Percentiles rank a stretch among this genome's conserved stretches.
Evolutionary conservation across 129 eudicot genomes (phyloP).

Genomic region (Sambucus nigra): DNA sequence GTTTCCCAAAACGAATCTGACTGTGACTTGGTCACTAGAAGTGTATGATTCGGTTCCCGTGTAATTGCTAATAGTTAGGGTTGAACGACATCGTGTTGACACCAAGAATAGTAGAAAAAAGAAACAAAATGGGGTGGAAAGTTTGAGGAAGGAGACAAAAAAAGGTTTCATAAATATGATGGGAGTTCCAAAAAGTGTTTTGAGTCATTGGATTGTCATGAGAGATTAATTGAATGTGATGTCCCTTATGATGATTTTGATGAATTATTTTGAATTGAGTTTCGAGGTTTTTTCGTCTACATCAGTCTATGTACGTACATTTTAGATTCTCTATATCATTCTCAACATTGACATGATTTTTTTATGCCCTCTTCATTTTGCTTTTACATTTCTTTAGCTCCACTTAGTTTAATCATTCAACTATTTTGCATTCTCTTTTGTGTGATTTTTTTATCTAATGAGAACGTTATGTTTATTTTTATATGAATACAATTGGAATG

Average conservation of each 20-base stretch:
- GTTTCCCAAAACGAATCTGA: constrained; percentile 7
- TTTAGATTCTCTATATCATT: too few species aligned
- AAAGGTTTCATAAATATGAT: constrained; percentile 18
- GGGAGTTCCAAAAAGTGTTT: constrained; percentile 13
- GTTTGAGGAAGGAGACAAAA: constrained; percentile 6
- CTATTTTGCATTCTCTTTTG: too few species aligned
- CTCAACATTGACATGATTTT: too few species aligned
- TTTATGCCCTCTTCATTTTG: too few species aligned
- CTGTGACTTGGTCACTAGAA: constrained; percentile 32
- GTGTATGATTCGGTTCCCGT: constrained; percentile 30
- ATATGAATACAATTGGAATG: too few species aligned
- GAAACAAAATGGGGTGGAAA: constrained; percentile 14
- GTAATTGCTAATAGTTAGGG: constrained; percentile 15
- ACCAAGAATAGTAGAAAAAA: constrained; percentile 14
- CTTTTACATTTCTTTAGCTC: too few species aligned
- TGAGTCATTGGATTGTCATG: neutral
- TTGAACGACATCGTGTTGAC: constrained; percentile 9
- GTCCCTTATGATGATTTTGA: neutral
- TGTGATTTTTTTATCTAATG: too few species aligned
- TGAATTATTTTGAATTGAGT: neutral
- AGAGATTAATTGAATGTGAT: constrained; percentile 1
- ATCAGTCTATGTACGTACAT: too few species aligned
- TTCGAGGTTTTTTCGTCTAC: too few species aligned
- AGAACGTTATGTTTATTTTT: too few species aligned
- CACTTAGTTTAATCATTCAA: too few species aligned